Evolutionary conservation across 768 basidiomycete genomes (phyloP).

Genomic region (Mycena haematopus): DNA sequence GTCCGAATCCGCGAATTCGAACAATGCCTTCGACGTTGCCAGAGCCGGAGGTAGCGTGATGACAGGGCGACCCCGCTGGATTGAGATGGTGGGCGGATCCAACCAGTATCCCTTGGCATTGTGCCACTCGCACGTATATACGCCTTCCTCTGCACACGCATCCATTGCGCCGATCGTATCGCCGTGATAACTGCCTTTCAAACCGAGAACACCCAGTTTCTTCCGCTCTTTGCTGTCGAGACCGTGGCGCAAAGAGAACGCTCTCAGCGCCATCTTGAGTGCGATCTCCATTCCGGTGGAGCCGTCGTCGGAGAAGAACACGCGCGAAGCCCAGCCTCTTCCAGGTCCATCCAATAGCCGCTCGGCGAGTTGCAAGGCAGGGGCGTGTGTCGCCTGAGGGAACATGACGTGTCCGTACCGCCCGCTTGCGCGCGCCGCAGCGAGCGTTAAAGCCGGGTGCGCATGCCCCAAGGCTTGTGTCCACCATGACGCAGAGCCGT

Average conservation of each 20-base stretch:
- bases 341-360: slow-evolving; percentile 83
- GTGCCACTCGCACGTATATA: slow-evolving; percentile 97
- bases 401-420: slow-evolving; percentile 98
- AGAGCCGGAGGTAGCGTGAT: slow-evolving; percentile 63
- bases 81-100: slow-evolving; percentile 81
- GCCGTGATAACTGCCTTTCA: slow-evolving; percentile 95
- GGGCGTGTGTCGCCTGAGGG: slow-evolving; percentile 85
- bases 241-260: slow-evolving; percentile 53
- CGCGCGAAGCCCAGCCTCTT: slow-evolving; percentile 87
- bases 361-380: slow-evolving; percentile 86
- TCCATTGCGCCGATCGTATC: slow-evolving; percentile 99
- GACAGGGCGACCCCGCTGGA: slow-evolving; percentile 62
- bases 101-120: slow-evolving; percentile 92
- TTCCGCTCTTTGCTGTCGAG: slow-evolving; percentile 48
- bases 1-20: slow-evolving; percentile 38
- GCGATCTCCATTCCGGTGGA: slow-evolving; percentile 98
- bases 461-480: slow-evolving; percentile 92
- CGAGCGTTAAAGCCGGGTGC: slow-evolving; percentile 75
- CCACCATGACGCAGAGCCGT: slow-evolving; percentile 98
- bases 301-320: slow-evolving; percentile 94
- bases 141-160: slow-evolving; percentile 81
- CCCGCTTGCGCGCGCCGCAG: slow-evolving; percentile 89
- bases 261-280: slow-evolving; percentile 92
- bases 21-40: slow-evolving; percentile 36
- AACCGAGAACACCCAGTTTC: slow-evolving; percentile 77